These are phyloP conservation scores for Neofusicoccum sp. DNA, from an alignment of 2,329 filamentous ascomycete genomes.

Conservation along the genomic window DNA sequence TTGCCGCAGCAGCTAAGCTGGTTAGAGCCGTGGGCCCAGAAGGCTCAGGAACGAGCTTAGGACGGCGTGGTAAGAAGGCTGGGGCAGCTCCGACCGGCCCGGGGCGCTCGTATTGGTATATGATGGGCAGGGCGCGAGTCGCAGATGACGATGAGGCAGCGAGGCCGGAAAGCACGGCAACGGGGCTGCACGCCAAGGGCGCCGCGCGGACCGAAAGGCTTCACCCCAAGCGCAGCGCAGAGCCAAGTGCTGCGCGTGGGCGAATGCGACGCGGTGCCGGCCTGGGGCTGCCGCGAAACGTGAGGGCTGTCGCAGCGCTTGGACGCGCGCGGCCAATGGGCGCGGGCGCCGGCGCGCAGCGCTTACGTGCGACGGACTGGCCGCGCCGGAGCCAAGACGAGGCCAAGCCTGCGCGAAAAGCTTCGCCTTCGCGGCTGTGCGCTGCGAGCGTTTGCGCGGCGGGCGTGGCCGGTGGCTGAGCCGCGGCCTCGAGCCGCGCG, in stretches of 20 bases:
- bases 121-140: conserved; percentile 2
- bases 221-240: background rate
- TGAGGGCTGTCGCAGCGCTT: conserved; percentile 1
- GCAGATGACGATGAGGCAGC: background rate
- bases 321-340: conserved; percentile 7
- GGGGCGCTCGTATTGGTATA: conserved; percentile 4
- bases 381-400: conserved; percentile 6
- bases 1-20: background rate
- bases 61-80: background rate
- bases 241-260: background rate
- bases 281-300: conserved; percentile 4
- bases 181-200: conserved; percentile 8
- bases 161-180: conserved; percentile 5
- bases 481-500: background rate
- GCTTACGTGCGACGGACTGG: conserved; percentile 11
- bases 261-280: background rate
- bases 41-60: conserved; percentile 15
- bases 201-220: conserved; percentile 14
- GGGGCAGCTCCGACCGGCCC: background rate
- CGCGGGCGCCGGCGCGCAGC: background rate
- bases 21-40: background rate
- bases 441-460: background rate
- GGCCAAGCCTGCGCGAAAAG: conserved; percentile 10
- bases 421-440: background rate
- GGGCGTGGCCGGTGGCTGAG: conserved; percentile 9